Percentiles rank a stretch among this genome's conserved stretches.
Evolutionary conservation across 306 rosid species (phyloP).

Genomic region (Cicer judaicum): DNA sequence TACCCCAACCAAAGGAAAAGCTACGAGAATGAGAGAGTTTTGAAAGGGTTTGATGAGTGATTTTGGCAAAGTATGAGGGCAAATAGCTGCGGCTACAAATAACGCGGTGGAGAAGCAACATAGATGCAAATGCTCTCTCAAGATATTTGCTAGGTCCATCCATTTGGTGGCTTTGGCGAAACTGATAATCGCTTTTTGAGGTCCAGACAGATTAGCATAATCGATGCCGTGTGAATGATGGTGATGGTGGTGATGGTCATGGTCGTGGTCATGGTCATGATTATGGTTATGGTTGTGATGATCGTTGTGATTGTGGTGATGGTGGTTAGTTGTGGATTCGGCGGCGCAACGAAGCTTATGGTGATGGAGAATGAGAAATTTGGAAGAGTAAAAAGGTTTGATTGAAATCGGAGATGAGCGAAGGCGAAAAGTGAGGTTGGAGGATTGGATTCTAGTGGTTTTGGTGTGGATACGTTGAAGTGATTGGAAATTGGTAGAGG

Average conservation of each 20-base stretch:
- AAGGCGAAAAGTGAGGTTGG: constrained; percentile 40
- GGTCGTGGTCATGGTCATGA: background rate
- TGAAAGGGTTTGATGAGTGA: constrained; percentile 70
- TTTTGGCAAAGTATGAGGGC: constrained; percentile 78
- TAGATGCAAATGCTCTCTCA: constrained; percentile 83
- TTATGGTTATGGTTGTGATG: background rate
- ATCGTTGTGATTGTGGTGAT: constrained; percentile 11
- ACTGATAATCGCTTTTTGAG: constrained; percentile 67
- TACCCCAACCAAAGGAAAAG: constrained; percentile 94
- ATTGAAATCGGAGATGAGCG: constrained; percentile 43
- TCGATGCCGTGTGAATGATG: constrained; percentile 52
- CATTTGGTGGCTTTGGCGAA: constrained; percentile 82
- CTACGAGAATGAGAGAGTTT: constrained; percentile 66
- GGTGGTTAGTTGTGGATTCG: constrained; percentile 47
- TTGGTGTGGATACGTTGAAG: constrained; percentile 41
- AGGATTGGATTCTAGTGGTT: constrained; percentile 44
- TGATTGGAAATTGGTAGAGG: constrained; percentile 47
- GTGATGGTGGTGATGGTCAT: constrained; percentile 52
- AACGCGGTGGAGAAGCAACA: constrained; percentile 79
- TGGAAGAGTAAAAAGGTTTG: constrained; percentile 46
- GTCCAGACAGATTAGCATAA: constrained; percentile 54
- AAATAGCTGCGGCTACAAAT: constrained; percentile 79
- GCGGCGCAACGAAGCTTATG: constrained; percentile 49
- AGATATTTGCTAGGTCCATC: constrained; percentile 74
- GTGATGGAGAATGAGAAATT: constrained; percentile 39